A percentile compares a stretch with the other conserved stretches of the same genome.
Evolutionary conservation across 2,329 filamentous ascomycete species (phyloP).

Genomic region (Mollisiaceae sp.): DNA sequence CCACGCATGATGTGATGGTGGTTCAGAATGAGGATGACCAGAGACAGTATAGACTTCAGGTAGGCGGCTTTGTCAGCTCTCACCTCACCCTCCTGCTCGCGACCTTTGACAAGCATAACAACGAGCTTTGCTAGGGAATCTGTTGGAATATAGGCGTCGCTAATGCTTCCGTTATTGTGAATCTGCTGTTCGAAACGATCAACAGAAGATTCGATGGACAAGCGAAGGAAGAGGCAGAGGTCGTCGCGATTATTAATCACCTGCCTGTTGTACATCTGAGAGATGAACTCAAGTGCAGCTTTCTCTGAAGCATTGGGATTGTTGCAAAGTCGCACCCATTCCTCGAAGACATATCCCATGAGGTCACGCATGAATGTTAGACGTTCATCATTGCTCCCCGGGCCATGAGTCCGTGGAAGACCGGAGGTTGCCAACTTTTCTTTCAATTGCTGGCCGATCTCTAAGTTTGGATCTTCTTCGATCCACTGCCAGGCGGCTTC

Average conservation of each 20-base stretch:
- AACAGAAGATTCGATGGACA: conserved; percentile 80
- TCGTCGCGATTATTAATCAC: conserved; percentile 78
- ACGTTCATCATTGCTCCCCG: conserved; percentile 60
- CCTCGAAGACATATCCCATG: conserved; percentile 92
- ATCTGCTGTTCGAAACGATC: conserved; percentile 76
- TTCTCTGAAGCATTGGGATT: conserved; percentile 78
- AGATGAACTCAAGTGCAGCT: conserved; percentile 75
- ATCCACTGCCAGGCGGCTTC: conserved; percentile 85
- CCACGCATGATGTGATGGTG: conserved; percentile 82
- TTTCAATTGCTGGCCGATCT: conserved; percentile 73
- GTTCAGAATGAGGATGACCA: conserved; percentile 82
- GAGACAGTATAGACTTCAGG: conserved; percentile 76
- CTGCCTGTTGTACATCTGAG: conserved; percentile 78
- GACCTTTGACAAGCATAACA: conserved; percentile 74
- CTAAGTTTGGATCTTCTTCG: conserved; percentile 69
- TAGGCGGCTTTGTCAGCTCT: conserved; percentile 70
- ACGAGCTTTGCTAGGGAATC: conserved; percentile 87
- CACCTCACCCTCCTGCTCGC: conserved; percentile 61
- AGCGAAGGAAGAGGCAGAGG: conserved; percentile 77
- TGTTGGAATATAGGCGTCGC: conserved; percentile 63
- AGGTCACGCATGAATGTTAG: conserved; percentile 73
- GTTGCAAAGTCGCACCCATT: conserved; percentile 86
- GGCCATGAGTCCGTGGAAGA: conserved; percentile 54
- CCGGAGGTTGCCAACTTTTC: conserved; percentile 62
- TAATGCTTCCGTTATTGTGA: conserved; percentile 61